Conservation (phyloP, 495 filamentous ascomycete species). For the Daldinia childiae region DNA sequence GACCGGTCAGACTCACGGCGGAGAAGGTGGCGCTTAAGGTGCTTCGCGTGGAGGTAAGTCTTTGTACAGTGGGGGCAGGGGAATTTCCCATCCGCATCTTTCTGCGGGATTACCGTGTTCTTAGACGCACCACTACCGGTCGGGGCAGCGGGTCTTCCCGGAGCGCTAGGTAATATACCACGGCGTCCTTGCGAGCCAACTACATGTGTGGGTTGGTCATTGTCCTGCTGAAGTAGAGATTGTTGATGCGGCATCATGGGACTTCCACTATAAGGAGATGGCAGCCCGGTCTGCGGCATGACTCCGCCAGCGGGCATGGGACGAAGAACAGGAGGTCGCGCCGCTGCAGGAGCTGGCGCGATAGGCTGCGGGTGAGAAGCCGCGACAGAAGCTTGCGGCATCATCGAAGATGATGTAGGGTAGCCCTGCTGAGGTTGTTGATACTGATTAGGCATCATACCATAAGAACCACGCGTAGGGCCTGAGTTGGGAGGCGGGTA, state of each 20-base stretch:
- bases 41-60: slow-evolving; percentile 96
- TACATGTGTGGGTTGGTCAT: slow-evolving; percentile 80
- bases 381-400: slow-evolving; percentile 71
- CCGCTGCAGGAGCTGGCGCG: slow-evolving; percentile 72
- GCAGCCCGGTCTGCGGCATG: slow-evolving; percentile 60
- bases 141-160: slow-evolving; percentile 75
- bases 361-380: slow-evolving; percentile 76
- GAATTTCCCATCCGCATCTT: slow-evolving; percentile 96
- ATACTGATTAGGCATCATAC: slow-evolving; percentile 61
- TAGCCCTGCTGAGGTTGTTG: slow-evolving; percentile 66
- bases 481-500: slow-evolving; percentile 67
- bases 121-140: slow-evolving; percentile 73
- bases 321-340: slow-evolving; percentile 64
- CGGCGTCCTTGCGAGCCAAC: slow-evolving; percentile 91
- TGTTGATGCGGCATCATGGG: slow-evolving; percentile 54
- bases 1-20: slow-evolving; percentile 75
- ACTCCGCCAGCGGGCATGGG: slow-evolving; percentile 72
- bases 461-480: slow-evolving; percentile 60
- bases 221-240: slow-evolving; percentile 54
- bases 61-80: slow-evolving; percentile 97
- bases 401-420: slow-evolving; percentile 68
- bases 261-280: slow-evolving; percentile 60
- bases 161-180: slow-evolving; percentile 89
- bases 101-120: slow-evolving; percentile 81
- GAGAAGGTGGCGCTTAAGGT: slow-evolving; percentile 93